Evolutionary conservation across 768 basidiomycete genomes (phyloP), one percentile per base, ranked within the genome.

Genomic region (Leccinum subgranulosum): DNA sequence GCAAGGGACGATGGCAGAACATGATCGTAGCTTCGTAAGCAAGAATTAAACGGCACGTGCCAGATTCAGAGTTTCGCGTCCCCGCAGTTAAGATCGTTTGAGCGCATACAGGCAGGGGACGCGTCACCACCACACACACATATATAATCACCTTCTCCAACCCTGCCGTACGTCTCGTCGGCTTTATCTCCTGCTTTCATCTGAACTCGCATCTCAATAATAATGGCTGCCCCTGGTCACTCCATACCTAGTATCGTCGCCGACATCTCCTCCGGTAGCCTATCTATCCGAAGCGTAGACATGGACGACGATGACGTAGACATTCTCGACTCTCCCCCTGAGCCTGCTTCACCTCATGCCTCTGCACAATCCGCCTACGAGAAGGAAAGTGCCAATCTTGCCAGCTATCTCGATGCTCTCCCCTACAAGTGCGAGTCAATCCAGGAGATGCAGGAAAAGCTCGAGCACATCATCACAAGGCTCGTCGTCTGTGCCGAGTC

Each of bases 341-440:
- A 74, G 49, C 75, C 74, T 48, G n/a, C 54, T 6, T 60, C 69
- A 9, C 34, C 54, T 41, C 60, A 60, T 19, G 11, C 50, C 27
- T 25, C 59, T 34, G 63, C 79, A 8, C 66, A 71, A 46, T 74
- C 78, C 10, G 75, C 77, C 21, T 73, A 77, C 55, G 87, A 87
- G 59, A 83, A 80, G 65, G 84, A 89, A 67, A 78, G 74, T 52
- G 79, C 79, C 21, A 76, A 84, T 45, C 80, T 92, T 46, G 80
- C 85, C 60, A 78, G 81, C 23, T 89, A 90, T 73, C 75, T 88
- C 59, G 77, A 81, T 65, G 79, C 86, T 15, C 66, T 90, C 36
- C 91, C 90, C 3, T 92, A 92, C 68, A 72, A 84, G 64, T 85
- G 85, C 71, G 90, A 92, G 69, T 75, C 86, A 23, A 69, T 81